Percentiles rank a stretch among this genome's conserved stretches.
phyloP scores from a whole-genome alignment of 2,329 filamentous ascomycete species.

The Mycosphaerella arachidis region DNA sequence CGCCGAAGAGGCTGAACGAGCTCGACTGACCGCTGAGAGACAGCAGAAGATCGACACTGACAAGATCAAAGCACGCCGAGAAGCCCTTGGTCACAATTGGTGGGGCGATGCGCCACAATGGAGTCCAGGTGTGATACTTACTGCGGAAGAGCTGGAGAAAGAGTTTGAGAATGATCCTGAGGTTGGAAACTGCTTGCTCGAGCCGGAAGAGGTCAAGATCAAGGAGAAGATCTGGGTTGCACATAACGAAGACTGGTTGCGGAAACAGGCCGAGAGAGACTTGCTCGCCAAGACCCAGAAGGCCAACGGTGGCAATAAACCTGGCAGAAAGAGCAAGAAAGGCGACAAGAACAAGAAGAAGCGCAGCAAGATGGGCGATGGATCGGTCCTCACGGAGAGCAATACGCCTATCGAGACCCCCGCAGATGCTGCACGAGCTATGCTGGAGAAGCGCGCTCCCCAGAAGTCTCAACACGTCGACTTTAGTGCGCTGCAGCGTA shows the following conservation, averaged over 20 bases:
- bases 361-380: constrained; percentile 39
- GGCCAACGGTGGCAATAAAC: constrained; percentile 39
- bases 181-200: constrained; percentile 73
- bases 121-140: constrained; percentile 20
- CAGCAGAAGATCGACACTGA: constrained; percentile 35
- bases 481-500: constrained; percentile 42
- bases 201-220: constrained; percentile 66
- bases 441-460: constrained; percentile 43
- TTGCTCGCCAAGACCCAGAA: constrained; percentile 66
- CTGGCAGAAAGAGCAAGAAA: constrained; percentile 27
- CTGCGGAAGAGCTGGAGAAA: constrained; percentile 40
- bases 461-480: constrained; percentile 44
- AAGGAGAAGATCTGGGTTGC: constrained; percentile 95
- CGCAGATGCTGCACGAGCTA: constrained; percentile 42
- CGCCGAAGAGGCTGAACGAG: constrained; percentile 16
- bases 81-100: constrained; percentile 52
- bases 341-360: constrained; percentile 42
- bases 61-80: constrained; percentile 47
- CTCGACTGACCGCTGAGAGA: constrained; percentile 26
- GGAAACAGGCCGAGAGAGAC: constrained; percentile 77
- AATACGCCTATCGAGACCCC: constrained; percentile 41
- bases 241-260: constrained; percentile 89
- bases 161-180: constrained; percentile 90
- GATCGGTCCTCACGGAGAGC: constrained; percentile 39
- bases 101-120: constrained; percentile 54